Base-by-base conservation (phyloP, 352 stramenopile species). In the Globisporangium rhizosaccharum region DNA sequence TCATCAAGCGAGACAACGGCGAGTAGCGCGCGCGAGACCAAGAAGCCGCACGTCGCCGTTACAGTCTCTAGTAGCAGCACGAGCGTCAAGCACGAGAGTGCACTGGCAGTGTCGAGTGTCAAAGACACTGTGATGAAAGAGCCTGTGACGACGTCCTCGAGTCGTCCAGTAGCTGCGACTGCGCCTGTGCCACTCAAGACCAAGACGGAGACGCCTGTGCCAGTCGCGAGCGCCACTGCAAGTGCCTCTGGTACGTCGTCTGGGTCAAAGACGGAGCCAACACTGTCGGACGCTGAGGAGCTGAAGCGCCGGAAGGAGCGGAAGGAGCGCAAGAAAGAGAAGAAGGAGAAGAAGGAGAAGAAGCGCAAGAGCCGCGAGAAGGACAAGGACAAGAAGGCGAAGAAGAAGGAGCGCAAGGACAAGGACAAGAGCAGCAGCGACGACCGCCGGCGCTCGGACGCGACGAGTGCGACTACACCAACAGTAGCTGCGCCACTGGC, bases 271-370 rank as follows among this genome's bases (percentile, higher is more conserved):
- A 53, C 54, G 56, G 33, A 12, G 23, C 30, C 49, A 33, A n/a
- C 41, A 5, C 10, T 51, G 37, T 26, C 37, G 12, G 58, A 53
- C 48, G 51, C 42, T 3, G 58, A 64, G 3, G 59, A 75, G 18
- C 36, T 68, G 17, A 87, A 75, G 36, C 64, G 77, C 33, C 76
- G 79, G 56, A 86, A 83, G 30, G 69, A 85, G 53, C 78, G 86
- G 18, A 74, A 75, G 12, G 76, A 84, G 50, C 78, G 87, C 28
- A 83, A 85, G 48, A 85, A 92, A 41, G 75, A 83, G 55, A 79
- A 92, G 37, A 76, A 90, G 33, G 79, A 90, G 46, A 83, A 91
- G 20, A 71, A 82, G 39, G 67, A 82, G 50, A 85, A 86, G 57
- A 76, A 83, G 41, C 63, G 75, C 42, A 65, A 80, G 37, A 77